Conservation (phyloP, 2,329 filamentous ascomycete species). For the Colletotrichum orbiculare region DNA sequence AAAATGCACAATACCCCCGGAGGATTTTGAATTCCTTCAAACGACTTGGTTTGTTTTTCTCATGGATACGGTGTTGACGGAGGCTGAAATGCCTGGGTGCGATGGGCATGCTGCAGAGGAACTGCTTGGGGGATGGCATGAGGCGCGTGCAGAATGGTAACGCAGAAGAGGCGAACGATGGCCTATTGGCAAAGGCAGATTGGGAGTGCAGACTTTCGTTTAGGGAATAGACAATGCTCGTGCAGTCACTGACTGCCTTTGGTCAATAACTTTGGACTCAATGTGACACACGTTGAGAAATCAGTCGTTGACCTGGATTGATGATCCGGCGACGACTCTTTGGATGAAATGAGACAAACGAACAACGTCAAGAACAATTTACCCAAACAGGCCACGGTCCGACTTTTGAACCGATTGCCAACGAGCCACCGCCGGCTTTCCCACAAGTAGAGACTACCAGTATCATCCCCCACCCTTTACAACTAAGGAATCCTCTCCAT, state of each 20-base stretch:
- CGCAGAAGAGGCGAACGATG: not conserved
- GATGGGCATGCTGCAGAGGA: not conserved
- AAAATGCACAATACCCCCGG: constrained; percentile 38
- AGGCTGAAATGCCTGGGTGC: constrained; percentile 13
- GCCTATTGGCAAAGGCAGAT: too few species aligned
- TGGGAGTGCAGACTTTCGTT: not conserved
- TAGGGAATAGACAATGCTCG: constrained; percentile 2
- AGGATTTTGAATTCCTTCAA: constrained; percentile 29
- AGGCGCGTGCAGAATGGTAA: not conserved
- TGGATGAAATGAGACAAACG: too few species aligned
- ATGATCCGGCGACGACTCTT: too few species aligned
- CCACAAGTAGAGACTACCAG: too few species aligned
- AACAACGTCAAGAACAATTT: too few species aligned
- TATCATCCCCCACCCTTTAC: constrained; percentile 26
- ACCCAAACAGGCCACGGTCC: too few species aligned
- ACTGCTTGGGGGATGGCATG: too few species aligned
- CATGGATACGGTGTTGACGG: constrained; percentile 19
- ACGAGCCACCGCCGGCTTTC: too few species aligned
- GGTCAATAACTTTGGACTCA: not conserved
- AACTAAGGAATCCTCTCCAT: constrained; percentile 58
- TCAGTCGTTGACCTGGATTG: not conserved
- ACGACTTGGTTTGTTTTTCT: constrained; percentile 33
- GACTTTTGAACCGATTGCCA: too few species aligned
- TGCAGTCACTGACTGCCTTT: not conserved
- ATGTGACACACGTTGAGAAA: too few species aligned